These are phyloP conservation scores for Logfia minima DNA, from an alignment of 129 eudicot genomes.

Conservation along the genomic window DNA sequence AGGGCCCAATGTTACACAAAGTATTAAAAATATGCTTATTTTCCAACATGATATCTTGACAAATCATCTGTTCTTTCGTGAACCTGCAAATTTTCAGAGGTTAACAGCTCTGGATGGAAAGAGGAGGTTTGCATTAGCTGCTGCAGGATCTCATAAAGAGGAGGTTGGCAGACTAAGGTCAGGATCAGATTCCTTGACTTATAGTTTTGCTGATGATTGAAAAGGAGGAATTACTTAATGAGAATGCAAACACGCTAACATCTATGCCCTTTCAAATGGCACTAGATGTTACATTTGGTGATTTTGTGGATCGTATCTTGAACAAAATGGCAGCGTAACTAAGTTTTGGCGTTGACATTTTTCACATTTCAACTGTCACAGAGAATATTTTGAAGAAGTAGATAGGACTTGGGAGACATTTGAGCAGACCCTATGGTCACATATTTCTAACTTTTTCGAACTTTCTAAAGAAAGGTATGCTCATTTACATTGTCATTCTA, in stretches of 20 bases:
- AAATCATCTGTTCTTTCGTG: constrained; percentile 1
- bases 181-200: constrained; percentile 26
- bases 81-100: constrained; percentile 47
- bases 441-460: constrained; percentile 74
- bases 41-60: constrained; percentile 12
- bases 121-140: constrained; percentile 93
- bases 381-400: constrained; percentile 95
- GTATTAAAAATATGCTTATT: neutral
- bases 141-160: constrained; percentile 95
- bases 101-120: constrained; percentile 98
- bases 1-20: constrained; percentile 10
- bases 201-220: neutral
- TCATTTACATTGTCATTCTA: neutral
- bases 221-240: neutral
- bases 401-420: constrained; percentile 98
- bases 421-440: constrained; percentile 92
- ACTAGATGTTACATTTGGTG: neutral
- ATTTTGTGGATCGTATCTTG: neutral
- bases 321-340: constrained; percentile 15
- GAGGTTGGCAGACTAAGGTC: constrained; percentile 93
- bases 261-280: neutral
- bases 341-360: constrained; percentile 32
- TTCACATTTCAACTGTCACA: constrained; percentile 29
- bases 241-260: constrained; percentile 5
- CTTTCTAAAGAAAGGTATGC: constrained; percentile 91